Conservation (phyloP, 345 rosid species). For the Syzygium aqueum region DNA sequence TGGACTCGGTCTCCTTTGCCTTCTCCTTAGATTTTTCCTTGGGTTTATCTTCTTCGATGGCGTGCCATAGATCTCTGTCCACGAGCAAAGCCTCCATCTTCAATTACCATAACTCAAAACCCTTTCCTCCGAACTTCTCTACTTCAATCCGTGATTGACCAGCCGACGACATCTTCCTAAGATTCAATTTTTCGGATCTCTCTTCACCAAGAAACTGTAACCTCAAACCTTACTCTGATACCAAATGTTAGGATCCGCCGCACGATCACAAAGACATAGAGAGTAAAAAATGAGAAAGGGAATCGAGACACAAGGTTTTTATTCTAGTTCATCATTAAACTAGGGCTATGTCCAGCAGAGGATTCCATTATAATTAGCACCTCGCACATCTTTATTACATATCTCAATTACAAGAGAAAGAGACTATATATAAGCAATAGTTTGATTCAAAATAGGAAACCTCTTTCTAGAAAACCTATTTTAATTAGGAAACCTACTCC, state of each 20-base stretch:
- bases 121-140: background rate
- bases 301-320: background rate
- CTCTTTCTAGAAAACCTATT: too few relatives aligned
- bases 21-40: background rate
- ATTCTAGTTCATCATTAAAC: background rate
- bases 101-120: background rate
- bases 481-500: too few relatives aligned
- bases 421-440: background rate
- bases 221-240: background rate
- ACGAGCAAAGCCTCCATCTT: background rate
- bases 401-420: background rate
- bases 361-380: background rate
- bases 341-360: background rate
- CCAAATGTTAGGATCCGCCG: background rate
- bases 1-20: background rate
- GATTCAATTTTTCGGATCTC: background rate
- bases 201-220: background rate
- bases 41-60: background rate
- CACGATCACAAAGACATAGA: background rate
- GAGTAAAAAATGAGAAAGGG: background rate
- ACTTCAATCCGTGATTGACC: background rate
- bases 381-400: background rate
- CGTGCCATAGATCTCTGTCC: background rate
- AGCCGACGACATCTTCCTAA: background rate
- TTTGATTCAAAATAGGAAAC: too few relatives aligned